These are phyloP conservation scores for Pleurotus sapidus DNA, from an alignment of 768 basidiomycete genomes.

Conservation along the genomic window DNA sequence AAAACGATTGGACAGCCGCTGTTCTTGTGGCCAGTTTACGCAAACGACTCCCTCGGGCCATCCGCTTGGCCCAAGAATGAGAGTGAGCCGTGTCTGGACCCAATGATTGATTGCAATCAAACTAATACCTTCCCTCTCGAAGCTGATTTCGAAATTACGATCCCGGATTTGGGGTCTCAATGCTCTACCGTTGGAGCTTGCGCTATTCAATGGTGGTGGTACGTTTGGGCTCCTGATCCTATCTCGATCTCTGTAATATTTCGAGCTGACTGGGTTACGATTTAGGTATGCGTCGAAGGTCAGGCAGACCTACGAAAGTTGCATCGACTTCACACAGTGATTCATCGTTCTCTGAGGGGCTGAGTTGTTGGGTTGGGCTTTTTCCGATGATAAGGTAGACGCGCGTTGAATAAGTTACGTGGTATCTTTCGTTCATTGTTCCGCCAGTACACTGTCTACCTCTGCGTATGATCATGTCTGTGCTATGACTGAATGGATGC, in stretches of 20 bases:
- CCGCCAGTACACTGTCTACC: too few species aligned
- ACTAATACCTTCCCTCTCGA: background rate
- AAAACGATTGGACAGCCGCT: slow-evolving; percentile 25
- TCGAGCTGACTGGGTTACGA: background rate
- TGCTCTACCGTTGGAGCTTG: slow-evolving; percentile 27
- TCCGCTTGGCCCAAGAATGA: slow-evolving; percentile 31
- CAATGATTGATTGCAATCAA: too few species aligned
- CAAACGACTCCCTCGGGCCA: slow-evolving; percentile 26
- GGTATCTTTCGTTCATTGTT: too few species aligned
- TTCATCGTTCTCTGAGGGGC: too few species aligned
- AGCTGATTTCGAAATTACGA: slow-evolving; percentile 29
- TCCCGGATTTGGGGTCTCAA: slow-evolving; percentile 26
- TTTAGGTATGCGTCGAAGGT: slow-evolving; percentile 11
- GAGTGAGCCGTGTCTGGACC: slow-evolving; percentile 18
- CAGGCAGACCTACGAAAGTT: slow-evolving; percentile 32
- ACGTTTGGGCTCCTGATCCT: slow-evolving; percentile 6
- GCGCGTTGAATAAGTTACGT: too few species aligned
- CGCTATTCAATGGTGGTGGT: slow-evolving; percentile 39
- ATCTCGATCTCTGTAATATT: too few species aligned
- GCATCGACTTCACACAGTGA: slow-evolving; percentile 26
- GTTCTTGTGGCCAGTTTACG: slow-evolving; percentile 29
- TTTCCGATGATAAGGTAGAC: too few species aligned
- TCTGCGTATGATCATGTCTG: too few species aligned
- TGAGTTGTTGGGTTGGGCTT: too few species aligned
- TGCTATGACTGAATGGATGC: too few species aligned